Percentiles rank a stretch among this genome's conserved stretches.
Conservation (phyloP, 305 asterid species). For the Fraxinus sp. region DNA sequence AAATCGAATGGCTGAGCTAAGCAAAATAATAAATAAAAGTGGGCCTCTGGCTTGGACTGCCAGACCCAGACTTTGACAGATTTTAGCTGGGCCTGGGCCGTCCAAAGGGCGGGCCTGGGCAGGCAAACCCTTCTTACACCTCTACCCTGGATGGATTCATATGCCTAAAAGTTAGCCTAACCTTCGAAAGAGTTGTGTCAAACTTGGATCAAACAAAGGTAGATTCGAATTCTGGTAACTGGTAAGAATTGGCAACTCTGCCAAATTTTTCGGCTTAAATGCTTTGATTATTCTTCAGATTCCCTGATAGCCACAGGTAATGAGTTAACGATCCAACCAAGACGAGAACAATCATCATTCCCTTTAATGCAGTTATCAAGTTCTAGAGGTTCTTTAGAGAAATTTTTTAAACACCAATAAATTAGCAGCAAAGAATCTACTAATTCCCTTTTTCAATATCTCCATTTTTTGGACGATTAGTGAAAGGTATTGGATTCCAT, state of each 20-base stretch:
- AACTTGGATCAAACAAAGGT: neutral
- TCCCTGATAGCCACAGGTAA: no score
- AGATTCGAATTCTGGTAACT: neutral
- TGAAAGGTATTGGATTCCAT: slow-evolving; percentile 16
- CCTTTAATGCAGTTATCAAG: neutral
- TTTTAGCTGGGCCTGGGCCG: neutral
- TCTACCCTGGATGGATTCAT: no score
- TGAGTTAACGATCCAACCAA: neutral
- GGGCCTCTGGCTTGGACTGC: neutral
- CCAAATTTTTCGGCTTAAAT: neutral
- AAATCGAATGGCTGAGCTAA: no score
- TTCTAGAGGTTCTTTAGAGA: neutral
- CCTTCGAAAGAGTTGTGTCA: neutral
- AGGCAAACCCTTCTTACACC: neutral
- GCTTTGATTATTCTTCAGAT: no score
- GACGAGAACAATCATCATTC: neutral
- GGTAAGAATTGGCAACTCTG: neutral
- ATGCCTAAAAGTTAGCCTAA: neutral
- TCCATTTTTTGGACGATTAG: neutral
- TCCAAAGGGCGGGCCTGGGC: neutral
- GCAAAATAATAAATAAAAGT: neutral
- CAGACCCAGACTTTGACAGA: neutral
- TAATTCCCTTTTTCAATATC: neutral
- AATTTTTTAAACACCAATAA: neutral
- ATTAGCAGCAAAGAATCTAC: neutral